A percentile compares a stretch with the other conserved stretches of the same genome.
Evolutionary conservation across 2,329 filamentous ascomycete species (phyloP).

Genomic region (Coleophoma crateriformis): DNA sequence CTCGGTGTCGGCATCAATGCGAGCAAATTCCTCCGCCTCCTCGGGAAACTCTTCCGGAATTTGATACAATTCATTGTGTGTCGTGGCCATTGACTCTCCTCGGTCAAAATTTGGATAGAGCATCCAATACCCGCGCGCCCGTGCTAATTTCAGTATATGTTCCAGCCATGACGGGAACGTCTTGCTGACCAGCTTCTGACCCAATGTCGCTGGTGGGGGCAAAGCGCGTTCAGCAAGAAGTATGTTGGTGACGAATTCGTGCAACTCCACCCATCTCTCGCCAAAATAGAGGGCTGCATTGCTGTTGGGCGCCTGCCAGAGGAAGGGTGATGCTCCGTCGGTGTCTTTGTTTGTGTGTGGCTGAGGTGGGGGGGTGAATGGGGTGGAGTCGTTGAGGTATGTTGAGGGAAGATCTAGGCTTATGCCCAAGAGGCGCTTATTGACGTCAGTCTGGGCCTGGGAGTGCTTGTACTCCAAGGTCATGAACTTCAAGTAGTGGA

Average conservation of each 20-base stretch:
- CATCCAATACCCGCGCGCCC: constrained; percentile 70
- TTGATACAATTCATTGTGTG: constrained; percentile 72
- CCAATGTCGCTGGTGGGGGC: constrained; percentile 33
- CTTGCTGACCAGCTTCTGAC: constrained; percentile 57
- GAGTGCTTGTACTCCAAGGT: constrained; percentile 77
- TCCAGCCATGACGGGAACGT: constrained; percentile 73
- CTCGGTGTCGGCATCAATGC: constrained; percentile 7
- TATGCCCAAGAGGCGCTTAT: constrained; percentile 64
- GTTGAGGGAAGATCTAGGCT: constrained; percentile 69
- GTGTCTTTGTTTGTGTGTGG: constrained; percentile 1
- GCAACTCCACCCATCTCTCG: constrained; percentile 80
- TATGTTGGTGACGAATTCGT: constrained; percentile 62
- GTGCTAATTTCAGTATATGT: constrained; percentile 70
- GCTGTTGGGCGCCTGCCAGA: constrained; percentile 81
- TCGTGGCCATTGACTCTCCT: constrained; percentile 51
- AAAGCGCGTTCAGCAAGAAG: constrained; percentile 25
- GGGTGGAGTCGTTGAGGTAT: constrained; percentile 53
- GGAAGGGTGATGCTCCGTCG: constrained; percentile 39
- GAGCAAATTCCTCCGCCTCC: constrained; percentile 10
- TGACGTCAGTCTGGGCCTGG: constrained; percentile 37
- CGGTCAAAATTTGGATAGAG: constrained; percentile 64
- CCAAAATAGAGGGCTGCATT: constrained; percentile 80
- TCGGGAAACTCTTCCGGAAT: constrained; percentile 62
- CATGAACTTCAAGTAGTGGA: constrained; percentile 77
- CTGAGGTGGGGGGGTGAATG: constrained; percentile 45